Percentiles rank a stretch among this genome's conserved stretches.
Evolutionary conservation across 2,329 filamentous ascomycete species (phyloP).

Genomic region (Claviceps spartinae): DNA sequence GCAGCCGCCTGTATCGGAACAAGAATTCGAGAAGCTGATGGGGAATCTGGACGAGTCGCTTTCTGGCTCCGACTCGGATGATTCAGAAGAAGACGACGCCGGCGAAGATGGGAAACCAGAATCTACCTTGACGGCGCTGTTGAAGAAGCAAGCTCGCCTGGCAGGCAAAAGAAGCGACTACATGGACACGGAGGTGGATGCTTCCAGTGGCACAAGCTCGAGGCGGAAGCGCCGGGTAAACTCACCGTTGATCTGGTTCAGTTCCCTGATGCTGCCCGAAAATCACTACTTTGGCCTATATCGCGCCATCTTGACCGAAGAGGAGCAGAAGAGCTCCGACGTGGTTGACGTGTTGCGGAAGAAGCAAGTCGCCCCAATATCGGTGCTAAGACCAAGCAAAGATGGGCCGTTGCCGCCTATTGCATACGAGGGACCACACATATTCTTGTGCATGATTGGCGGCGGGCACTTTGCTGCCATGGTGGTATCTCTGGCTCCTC

Average conservation of each 20-base stretch:
- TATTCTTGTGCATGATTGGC: constrained; percentile 97
- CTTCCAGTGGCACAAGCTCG: constrained; percentile 24
- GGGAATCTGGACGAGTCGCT: constrained; percentile 81
- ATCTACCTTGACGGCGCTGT: constrained; percentile 57
- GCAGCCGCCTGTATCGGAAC: constrained; percentile 56
- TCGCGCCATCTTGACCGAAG: constrained; percentile 59
- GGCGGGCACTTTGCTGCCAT: constrained; percentile 96
- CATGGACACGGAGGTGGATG: constrained; percentile 40
- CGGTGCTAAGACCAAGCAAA: constrained; percentile 38
- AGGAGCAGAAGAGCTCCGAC: constrained; percentile 49
- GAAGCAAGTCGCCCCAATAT: constrained; percentile 61
- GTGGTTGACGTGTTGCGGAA: constrained; percentile 55
- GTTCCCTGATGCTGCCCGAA: constrained; percentile 56
- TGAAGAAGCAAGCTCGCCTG: constrained; percentile 73
- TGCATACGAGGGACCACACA: constrained; percentile 60
- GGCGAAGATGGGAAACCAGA: constrained; percentile 44
- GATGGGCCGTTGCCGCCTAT: constrained; percentile 42
- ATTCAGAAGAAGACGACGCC: constrained; percentile 48
- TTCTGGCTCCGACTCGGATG: constrained; percentile 70
- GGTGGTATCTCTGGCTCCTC: constrained; percentile 78
- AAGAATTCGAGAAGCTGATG: constrained; percentile 75
- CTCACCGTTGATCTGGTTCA: constrained; percentile 74
- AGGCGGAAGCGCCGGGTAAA: constrained; percentile 45
- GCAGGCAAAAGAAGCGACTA: constrained; percentile 35
- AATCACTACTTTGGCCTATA: constrained; percentile 81